phyloP scores from a whole-genome alignment of 2,329 filamentous ascomycete species.

The Aspergillus versicolor region DNA sequence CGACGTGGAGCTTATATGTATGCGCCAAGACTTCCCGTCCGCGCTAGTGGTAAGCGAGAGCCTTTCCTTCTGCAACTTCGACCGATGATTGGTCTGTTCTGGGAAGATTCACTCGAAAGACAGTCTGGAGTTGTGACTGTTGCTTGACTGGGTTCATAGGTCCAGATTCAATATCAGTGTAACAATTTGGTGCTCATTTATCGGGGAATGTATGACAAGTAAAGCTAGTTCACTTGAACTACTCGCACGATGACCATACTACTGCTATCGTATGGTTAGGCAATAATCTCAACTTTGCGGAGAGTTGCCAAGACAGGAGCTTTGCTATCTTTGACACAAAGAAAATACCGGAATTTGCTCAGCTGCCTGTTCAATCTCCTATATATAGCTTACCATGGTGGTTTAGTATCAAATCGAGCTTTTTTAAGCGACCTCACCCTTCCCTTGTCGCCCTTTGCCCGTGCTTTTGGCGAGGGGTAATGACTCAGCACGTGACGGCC shows the following conservation, averaged over 20 bases:
- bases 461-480: not conserved
- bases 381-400: not conserved
- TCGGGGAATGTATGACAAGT: no score
- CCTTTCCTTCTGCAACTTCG: not conserved
- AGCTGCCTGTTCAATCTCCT: not conserved
- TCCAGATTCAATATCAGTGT: not conserved
- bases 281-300: not conserved
- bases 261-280: no score
- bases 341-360: not conserved
- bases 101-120: not conserved
- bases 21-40: slow-evolving; percentile 14
- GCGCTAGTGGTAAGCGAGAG: slow-evolving; percentile 33
- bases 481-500: slow-evolving; percentile 9
- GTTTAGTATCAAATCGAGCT: not conserved
- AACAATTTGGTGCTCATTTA: not conserved
- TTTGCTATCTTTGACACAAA: not conserved
- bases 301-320: not conserved
- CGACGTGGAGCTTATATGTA: slow-evolving; percentile 21
- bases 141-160: not conserved
- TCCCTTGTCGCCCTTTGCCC: not conserved
- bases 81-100: slow-evolving; percentile 9
- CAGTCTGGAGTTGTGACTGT: not conserved
- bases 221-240: no score
- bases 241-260: no score
- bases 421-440: not conserved